Evolutionary conservation across 2,329 filamentous ascomycete genomes (phyloP).

Genomic region (Cordyceps tenuipes): DNA sequence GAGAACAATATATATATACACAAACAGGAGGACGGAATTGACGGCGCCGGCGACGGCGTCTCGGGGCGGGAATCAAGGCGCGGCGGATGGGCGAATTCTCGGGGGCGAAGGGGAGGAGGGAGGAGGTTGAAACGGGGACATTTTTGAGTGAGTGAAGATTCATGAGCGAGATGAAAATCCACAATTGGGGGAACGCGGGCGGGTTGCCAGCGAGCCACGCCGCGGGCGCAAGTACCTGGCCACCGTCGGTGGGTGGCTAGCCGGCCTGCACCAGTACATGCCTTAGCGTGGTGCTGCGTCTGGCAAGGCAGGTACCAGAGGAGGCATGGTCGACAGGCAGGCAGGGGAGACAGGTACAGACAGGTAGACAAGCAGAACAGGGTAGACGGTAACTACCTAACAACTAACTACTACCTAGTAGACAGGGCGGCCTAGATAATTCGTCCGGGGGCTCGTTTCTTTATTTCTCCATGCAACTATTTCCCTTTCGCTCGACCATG

Average conservation of each 20-base stretch:
- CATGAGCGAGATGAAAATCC: constrained; percentile 28
- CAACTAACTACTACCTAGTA: no score
- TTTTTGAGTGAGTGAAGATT: constrained; percentile 23
- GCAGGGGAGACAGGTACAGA: no score
- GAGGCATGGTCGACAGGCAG: background rate
- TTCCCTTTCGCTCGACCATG: no score
- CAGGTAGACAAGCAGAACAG: no score
- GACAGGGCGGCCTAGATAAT: background rate
- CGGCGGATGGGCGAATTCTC: constrained; percentile 1
- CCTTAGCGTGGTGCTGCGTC: no score
- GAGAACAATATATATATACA: background rate
- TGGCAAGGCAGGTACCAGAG: background rate
- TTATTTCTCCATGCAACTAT: no score
- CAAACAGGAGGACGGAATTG: background rate
- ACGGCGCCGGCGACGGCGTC: background rate
- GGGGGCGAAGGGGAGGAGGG: constrained; percentile 15
- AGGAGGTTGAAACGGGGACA: constrained; percentile 13
- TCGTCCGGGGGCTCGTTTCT: background rate
- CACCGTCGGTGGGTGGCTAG: no score
- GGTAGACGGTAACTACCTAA: no score
- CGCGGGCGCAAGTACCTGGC: no score
- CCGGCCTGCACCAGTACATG: no score
- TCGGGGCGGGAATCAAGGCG: constrained; percentile 4
- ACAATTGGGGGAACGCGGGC: constrained; percentile 15
- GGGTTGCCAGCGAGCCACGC: background rate